A percentile compares a stretch with the other conserved stretches of the same genome.
Conservation (phyloP, 225 moss, liverwort and hornwort species). For the Polytrichum commune region DNA sequence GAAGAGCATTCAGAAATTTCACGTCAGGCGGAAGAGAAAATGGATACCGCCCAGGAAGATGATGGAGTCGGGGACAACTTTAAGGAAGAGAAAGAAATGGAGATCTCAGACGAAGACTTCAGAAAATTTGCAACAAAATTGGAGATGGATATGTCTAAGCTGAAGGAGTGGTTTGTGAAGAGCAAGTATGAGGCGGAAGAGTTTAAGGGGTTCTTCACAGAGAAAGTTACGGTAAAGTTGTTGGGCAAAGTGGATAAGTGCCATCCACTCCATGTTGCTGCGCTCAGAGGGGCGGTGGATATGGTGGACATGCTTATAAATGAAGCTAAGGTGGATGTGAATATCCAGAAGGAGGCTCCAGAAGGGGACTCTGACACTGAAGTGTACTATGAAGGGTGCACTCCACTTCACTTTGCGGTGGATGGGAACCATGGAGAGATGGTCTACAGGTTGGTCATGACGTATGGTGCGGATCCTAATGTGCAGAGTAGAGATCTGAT, state of each 20-base stretch:
- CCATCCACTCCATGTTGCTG: neutral
- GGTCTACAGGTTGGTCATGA: neutral
- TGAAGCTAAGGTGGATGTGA: neutral
- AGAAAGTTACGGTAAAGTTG: too few relatives aligned
- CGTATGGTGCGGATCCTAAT: neutral
- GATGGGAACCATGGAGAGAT: neutral
- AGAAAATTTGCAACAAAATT: neutral
- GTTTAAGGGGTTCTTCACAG: neutral
- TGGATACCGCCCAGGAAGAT: neutral
- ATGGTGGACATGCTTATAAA: neutral
- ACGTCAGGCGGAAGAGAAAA: neutral
- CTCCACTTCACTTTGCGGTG: neutral
- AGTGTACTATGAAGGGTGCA: neutral
- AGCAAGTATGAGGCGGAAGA: neutral
- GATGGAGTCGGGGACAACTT: neutral
- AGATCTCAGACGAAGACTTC: neutral
- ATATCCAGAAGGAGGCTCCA: neutral
- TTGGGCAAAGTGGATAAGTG: neutral
- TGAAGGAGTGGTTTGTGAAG: neutral
- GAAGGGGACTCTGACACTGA: too few relatives aligned
- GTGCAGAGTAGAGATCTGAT: neutral
- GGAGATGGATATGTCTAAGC: neutral
- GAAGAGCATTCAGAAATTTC: neutral
- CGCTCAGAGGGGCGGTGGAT: neutral
- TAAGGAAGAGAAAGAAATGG: neutral